These are phyloP conservation scores for Royoungia palumana DNA, from an alignment of 768 basidiomycete species.

Conservation along the genomic window DNA sequence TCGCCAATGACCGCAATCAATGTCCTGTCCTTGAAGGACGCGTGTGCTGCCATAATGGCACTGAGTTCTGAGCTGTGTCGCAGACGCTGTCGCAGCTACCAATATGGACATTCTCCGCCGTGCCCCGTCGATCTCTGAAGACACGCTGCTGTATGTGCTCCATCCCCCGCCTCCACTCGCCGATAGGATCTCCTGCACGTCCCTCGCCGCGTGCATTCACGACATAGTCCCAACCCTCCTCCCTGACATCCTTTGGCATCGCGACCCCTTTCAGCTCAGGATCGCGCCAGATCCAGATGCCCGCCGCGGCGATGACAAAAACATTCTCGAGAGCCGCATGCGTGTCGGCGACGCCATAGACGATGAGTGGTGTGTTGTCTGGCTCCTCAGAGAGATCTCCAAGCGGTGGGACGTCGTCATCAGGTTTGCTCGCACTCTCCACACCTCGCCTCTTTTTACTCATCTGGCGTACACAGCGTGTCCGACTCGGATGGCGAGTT, in stretches of 20 bases:
- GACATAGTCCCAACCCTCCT: constrained; percentile 53
- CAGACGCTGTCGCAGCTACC: too few relatives aligned
- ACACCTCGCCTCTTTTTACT: background rate
- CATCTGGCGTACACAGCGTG: constrained; percentile 30
- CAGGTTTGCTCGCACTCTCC: constrained; percentile 49
- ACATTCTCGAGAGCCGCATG: constrained; percentile 77
- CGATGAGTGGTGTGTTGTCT: constrained; percentile 96
- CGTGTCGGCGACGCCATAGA: constrained; percentile 95
- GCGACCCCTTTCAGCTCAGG: constrained; percentile 79
- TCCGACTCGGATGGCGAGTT: constrained; percentile 96
- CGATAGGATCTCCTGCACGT: constrained; percentile 59
- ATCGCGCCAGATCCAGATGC: constrained; percentile 47
- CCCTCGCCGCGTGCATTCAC: constrained; percentile 66
- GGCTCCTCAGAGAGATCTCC: constrained; percentile 78
- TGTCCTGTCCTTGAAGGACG: constrained; percentile 75
- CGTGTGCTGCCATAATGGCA: constrained; percentile 46
- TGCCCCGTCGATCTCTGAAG: constrained; percentile 78
- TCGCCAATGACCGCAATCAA: constrained; percentile 96
- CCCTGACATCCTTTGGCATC: constrained; percentile 73
- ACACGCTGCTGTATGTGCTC: constrained; percentile 75
- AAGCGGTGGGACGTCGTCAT: constrained; percentile 76
- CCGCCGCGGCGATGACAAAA: constrained; percentile 32
- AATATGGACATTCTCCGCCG: constrained; percentile 69
- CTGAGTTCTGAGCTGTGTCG: too few relatives aligned
- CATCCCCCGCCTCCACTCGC: constrained; percentile 54